Conservation (phyloP, 176 grass and related monocot species). For the Tillandsia fasciculata region DNA sequence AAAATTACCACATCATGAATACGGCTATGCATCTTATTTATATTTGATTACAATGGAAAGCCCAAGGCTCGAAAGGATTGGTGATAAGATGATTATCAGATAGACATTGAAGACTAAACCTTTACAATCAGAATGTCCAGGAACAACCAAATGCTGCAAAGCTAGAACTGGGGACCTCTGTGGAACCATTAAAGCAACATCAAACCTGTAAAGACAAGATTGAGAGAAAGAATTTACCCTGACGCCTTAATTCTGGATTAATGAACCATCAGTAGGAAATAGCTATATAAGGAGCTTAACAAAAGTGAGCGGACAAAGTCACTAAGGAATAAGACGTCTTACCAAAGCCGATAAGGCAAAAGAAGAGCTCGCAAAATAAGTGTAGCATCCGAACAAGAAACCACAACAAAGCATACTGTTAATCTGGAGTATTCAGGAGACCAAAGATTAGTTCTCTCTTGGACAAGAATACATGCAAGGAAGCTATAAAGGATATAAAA, state of each 20-base stretch:
- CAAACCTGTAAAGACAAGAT: constrained; percentile 56
- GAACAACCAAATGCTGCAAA: constrained; percentile 47
- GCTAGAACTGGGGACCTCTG: constrained; percentile 60
- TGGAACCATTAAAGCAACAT: constrained; percentile 72
- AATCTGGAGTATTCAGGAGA: constrained; percentile 33
- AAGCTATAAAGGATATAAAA: background rate
- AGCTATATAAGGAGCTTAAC: background rate
- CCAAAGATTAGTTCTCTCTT: constrained; percentile 1
- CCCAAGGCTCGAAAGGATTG: background rate
- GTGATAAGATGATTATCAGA: background rate
- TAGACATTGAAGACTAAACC: constrained; percentile 17
- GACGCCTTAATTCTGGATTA: background rate
- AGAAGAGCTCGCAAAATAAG: constrained; percentile 69
- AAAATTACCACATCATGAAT: constrained; percentile 1
- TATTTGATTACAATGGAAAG: background rate
- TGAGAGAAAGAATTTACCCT: background rate
- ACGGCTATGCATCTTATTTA: background rate
- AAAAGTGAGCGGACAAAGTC: background rate
- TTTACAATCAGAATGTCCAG: constrained; percentile 14
- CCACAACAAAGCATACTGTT: constrained; percentile 69
- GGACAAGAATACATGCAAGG: background rate
- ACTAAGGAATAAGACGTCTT: constrained; percentile 9
- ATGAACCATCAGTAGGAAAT: background rate
- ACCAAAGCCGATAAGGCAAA: constrained; percentile 89
- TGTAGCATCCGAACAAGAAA: constrained; percentile 91